Evolutionary conservation across 2,329 filamentous ascomycete species (phyloP).

Genomic region (Leptodontidium sp.): DNA sequence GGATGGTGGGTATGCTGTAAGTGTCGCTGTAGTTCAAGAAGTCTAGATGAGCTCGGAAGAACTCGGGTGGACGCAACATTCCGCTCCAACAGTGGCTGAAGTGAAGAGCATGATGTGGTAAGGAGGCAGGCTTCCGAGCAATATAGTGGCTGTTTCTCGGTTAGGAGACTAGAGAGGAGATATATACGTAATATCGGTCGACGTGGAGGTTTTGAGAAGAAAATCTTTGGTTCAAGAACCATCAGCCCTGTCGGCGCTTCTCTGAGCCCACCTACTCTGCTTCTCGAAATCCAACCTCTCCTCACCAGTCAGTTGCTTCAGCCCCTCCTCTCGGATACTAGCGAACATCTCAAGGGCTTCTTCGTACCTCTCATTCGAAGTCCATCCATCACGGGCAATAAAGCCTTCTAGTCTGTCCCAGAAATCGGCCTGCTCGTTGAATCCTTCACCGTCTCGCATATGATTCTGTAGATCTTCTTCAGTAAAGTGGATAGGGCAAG

Average conservation of each 20-base stretch:
- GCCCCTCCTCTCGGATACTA: conserved; percentile 46
- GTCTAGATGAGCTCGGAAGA: too few relatives aligned
- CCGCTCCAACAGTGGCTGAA: too few relatives aligned
- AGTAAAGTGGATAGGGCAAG: conserved; percentile 44
- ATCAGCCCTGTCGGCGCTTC: conserved; percentile 18
- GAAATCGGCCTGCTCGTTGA: conserved; percentile 48
- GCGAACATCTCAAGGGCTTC: conserved; percentile 48
- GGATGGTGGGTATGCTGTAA: too few relatives aligned
- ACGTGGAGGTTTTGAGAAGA: too few relatives aligned
- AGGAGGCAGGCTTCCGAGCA: too few relatives aligned
- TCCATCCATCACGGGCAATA: conserved; percentile 50
- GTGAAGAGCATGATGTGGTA: too few relatives aligned
- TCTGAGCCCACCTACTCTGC: conserved; percentile 43
- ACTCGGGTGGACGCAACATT: too few relatives aligned
- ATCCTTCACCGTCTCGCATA: conserved; percentile 42
- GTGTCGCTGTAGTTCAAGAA: too few relatives aligned
- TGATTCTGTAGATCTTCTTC: conserved; percentile 36
- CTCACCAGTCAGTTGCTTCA: conserved; percentile 45
- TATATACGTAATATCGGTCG: too few relatives aligned
- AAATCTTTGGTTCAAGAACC: neutral
- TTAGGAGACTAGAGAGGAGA: too few relatives aligned
- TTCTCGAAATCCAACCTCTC: conserved; percentile 46
- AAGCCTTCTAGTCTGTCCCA: conserved; percentile 48
- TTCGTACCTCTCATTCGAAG: conserved; percentile 48
- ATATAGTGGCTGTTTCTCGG: too few relatives aligned